phyloP scores from a whole-genome alignment of 805 yeast species.

The Schwanniomyces sp. region DNA sequence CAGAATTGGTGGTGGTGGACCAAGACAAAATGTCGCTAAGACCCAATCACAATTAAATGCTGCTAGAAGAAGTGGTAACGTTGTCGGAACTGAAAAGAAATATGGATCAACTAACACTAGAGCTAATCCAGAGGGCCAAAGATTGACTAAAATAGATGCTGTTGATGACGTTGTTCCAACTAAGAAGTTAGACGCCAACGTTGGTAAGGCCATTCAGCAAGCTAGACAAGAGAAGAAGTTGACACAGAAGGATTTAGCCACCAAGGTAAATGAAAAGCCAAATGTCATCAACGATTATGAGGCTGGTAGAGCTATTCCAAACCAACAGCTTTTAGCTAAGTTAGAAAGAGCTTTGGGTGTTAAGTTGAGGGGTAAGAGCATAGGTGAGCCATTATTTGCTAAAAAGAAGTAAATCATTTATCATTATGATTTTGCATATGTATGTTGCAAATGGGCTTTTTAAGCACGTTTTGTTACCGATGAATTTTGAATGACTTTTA shows the following conservation, averaged over 20 bases:
- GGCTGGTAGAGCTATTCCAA: constrained; percentile 94
- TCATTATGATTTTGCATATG: background rate
- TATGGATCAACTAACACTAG: constrained; percentile 62
- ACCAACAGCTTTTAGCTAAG: constrained; percentile 91
- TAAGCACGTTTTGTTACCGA: background rate
- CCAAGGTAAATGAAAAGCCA: constrained; percentile 94
- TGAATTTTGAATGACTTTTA: constrained; percentile 1
- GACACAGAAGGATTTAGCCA: constrained; percentile 96
- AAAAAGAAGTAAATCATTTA: constrained; percentile 42
- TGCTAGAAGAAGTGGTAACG: constrained; percentile 90
- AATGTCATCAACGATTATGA: constrained; percentile 94
- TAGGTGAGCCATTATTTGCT: constrained; percentile 81
- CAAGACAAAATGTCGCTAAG: constrained; percentile 81
- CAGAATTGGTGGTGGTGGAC: constrained; percentile 85
- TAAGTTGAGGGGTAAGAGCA: constrained; percentile 92
- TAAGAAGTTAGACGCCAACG: constrained; percentile 77
- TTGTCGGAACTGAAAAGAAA: constrained; percentile 90
- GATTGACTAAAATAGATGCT: constrained; percentile 89
- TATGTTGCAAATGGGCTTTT: background rate
- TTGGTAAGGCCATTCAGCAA: constrained; percentile 83
- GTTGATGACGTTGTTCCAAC: constrained; percentile 92
- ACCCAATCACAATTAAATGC: constrained; percentile 79
- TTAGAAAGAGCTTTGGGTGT: constrained; percentile 93
- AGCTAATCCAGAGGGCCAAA: constrained; percentile 87
- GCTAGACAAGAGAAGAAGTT: constrained; percentile 86